Conservation (phyloP, 2,329 filamentous ascomycete genomes). For the Dactylellina drechsleri region DNA sequence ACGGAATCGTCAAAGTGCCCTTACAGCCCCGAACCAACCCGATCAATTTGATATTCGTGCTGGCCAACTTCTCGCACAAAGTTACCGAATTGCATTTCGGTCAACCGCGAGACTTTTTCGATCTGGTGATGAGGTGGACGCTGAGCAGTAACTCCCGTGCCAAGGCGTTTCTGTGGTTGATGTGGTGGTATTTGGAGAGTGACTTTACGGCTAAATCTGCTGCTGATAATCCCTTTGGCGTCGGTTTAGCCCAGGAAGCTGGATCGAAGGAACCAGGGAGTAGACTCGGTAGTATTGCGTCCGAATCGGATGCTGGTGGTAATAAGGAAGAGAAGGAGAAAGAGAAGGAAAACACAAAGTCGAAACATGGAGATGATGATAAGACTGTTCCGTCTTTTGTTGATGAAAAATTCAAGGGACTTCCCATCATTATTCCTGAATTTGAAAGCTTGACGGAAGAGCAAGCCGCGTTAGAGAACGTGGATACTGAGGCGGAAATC, state of each 20-base stretch:
- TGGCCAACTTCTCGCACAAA: constrained; percentile 88
- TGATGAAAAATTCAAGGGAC: constrained; percentile 61
- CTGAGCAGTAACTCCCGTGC: constrained; percentile 84
- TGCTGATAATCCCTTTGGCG: constrained; percentile 88
- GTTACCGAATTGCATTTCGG: constrained; percentile 94
- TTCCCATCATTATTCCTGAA: constrained; percentile 70
- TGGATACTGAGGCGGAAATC: constrained; percentile 76
- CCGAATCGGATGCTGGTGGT: constrained; percentile 72
- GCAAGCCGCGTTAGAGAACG: constrained; percentile 75
- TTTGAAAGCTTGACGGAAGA: constrained; percentile 74
- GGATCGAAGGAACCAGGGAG: constrained; percentile 16
- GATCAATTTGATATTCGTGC: constrained; percentile 95
- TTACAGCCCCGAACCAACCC: constrained; percentile 95
- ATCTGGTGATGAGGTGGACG: constrained; percentile 90
- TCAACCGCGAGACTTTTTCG: constrained; percentile 87
- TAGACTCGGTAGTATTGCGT: constrained; percentile 69
- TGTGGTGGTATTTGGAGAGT: constrained; percentile 99
- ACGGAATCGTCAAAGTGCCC: constrained; percentile 65
- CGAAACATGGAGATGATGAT: constrained; percentile 56
- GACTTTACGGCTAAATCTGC: constrained; percentile 91
- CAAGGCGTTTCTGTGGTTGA: constrained; percentile 91
- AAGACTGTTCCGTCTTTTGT: constrained; percentile 60
- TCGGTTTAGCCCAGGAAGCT: constrained; percentile 59
- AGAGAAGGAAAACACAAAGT: constrained; percentile 48
- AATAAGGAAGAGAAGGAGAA: constrained; percentile 69